phyloP scores from a whole-genome alignment of 1,284 basidiomycete species.

The Marasmius sp. region DNA sequence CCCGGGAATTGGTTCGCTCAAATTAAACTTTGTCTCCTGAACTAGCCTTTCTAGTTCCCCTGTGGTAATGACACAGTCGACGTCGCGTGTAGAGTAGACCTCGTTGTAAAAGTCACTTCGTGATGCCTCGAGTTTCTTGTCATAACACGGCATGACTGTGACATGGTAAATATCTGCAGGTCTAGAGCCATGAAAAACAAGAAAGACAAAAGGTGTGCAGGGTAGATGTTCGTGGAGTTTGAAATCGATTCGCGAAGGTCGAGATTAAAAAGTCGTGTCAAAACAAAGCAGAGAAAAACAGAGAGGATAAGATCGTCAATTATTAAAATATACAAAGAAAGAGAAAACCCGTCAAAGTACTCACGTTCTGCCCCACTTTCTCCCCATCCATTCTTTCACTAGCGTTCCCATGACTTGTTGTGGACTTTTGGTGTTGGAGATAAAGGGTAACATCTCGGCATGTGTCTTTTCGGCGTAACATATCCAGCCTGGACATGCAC shows the following conservation, averaged over 20 bases:
- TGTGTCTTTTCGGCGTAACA: constrained; percentile 99
- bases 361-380: constrained; percentile 63
- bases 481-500: constrained; percentile 98
- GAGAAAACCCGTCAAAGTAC: constrained; percentile 26
- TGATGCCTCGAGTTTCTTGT: constrained; percentile 98
- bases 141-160: constrained; percentile 98
- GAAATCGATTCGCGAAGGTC: background rate
- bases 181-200: constrained; percentile 34
- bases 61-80: constrained; percentile 97
- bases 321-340: background rate
- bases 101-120: constrained; percentile 88
- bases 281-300: background rate
- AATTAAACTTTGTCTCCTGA: constrained; percentile 79
- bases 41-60: constrained; percentile 92
- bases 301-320: background rate
- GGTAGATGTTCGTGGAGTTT: background rate
- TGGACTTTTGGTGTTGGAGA: constrained; percentile 86
- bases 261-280: background rate
- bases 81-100: constrained; percentile 80
- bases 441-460: constrained; percentile 89
- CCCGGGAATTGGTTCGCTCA: constrained; percentile 53
- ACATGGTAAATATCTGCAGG: constrained; percentile 92
- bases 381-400: constrained; percentile 84
- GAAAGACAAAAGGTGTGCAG: background rate
- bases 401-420: constrained; percentile 94